Evolutionary conservation across 148 eudicot species (phyloP), one percentile per base, ranked within the genome.

Genomic region (Vaccinium macrocarpon): DNA sequence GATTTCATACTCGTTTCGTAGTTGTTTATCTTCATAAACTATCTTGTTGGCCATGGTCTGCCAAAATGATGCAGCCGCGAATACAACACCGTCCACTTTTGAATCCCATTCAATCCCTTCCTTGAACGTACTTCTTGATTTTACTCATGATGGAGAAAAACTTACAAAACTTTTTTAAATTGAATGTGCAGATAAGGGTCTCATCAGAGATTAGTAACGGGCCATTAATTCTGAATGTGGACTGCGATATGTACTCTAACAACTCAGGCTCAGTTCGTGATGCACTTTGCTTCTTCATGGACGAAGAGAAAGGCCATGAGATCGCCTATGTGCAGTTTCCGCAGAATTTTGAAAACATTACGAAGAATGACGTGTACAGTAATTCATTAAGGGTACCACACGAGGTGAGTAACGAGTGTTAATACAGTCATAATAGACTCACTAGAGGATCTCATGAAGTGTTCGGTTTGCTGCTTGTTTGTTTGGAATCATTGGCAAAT

Each of bases 171-270:
- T 11, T 0, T 4, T 66, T 25, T 25, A 12, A 68, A 93, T 91
- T 83, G 99, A 96, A 14, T 92, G 93, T 21, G 21, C 42, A 83
- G 81, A 13, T 83, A 46, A 75, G 85, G 73, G 85, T 83, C 27
- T 83, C 85, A 48, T 83, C 76, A 29, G 49, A 76, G 27, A 83
- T 83, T n/a, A 76, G 81, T 73, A 76, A 59, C 1, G 81, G 73
- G 6, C 32, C 35, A 14, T 18, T 83, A 21, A 76, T 83, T 42
- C 73, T 83, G 3, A 76, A 23, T 29, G 80, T 83, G 57, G 85
- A 83, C 38, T 83, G 85, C 16, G 85, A 83, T 51, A 76, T 76
- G 85, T 83, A 83, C 57, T 83, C 81, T 0, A 83, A 76, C 48
- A 16, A 76, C 76, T 59, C 85, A 27, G 46, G 64, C 9, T 42